Percentiles rank a stretch among this genome's conserved stretches.
phyloP scores from a whole-genome alignment of 495 filamentous ascomycete species.

The Tuber umbilicatum region DNA sequence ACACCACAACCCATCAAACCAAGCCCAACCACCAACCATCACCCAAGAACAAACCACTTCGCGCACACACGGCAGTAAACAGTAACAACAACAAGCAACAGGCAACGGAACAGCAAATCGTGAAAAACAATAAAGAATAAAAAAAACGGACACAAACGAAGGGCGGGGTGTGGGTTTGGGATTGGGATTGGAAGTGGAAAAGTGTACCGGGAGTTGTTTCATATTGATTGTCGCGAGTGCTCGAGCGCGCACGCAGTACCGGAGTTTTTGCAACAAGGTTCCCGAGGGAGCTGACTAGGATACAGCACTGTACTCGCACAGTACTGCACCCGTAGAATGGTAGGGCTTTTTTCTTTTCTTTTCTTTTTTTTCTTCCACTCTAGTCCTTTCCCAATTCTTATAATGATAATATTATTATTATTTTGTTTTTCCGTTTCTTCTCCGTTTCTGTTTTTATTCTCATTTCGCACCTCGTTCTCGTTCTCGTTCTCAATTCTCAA shows the following conservation, averaged over 20 bases:
- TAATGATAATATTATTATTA: too few relatives aligned
- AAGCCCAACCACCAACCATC: neutral
- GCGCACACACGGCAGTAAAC: neutral
- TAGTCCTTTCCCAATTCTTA: neutral
- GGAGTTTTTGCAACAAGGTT: conserved; percentile 38
- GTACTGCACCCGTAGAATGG: conserved; percentile 17
- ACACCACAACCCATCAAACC: neutral
- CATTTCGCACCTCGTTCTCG: neutral
- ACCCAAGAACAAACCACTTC: neutral
- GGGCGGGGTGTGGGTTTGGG: conserved; percentile 39
- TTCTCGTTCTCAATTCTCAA: neutral
- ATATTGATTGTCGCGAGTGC: conserved; percentile 38
- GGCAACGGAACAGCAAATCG: conserved; percentile 10
- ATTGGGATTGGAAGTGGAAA: conserved; percentile 35
- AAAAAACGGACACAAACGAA: conserved; percentile 23
- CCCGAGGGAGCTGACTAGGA: conserved; percentile 24
- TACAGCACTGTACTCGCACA: conserved; percentile 10
- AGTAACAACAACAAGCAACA: conserved; percentile 29
- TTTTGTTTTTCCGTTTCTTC: neutral
- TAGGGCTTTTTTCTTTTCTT: conserved; percentile 11
- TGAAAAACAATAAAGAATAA: conserved; percentile 35
- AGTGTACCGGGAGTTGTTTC: conserved; percentile 41
- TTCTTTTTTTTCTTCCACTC: neutral
- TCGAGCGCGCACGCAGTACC: conserved; percentile 36
- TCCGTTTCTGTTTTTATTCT: neutral